Evolutionary conservation across 2,329 filamentous ascomycete species (phyloP).

Genomic region (Elsinoe arachidis): DNA sequence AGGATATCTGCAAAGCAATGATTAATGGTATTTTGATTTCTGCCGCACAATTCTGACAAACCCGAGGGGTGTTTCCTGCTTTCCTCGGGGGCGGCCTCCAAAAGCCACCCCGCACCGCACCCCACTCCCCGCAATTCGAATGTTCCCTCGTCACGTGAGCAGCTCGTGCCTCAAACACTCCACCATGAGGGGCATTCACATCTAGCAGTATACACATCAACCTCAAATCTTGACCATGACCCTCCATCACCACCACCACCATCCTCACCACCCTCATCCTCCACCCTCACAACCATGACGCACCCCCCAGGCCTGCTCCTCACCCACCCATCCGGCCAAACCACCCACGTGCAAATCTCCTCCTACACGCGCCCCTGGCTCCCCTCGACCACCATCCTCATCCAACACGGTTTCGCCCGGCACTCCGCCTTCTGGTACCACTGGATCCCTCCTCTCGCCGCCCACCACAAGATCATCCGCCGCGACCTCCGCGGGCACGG

Average conservation of each 20-base stretch:
- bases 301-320: slow-evolving; percentile 14
- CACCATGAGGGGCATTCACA: no score
- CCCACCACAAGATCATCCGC: slow-evolving; percentile 26
- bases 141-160: neutral
- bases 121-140: neutral
- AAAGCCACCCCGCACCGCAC: neutral
- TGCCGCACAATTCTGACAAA: neutral
- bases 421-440: slow-evolving; percentile 30
- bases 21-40: neutral
- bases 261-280: no score
- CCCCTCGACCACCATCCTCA: slow-evolving; percentile 27
- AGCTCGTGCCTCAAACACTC: no score
- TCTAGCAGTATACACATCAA: neutral
- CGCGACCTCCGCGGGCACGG: slow-evolving; percentile 30
- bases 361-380: slow-evolving; percentile 28
- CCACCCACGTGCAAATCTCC: slow-evolving; percentile 25
- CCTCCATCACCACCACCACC: neutral
- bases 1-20: neutral
- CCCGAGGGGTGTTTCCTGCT: neutral
- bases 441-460: slow-evolving; percentile 28
- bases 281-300: neutral
- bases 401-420: slow-evolving; percentile 32
- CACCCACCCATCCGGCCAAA: slow-evolving; percentile 25
- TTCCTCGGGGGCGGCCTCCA: neutral
- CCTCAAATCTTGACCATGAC: neutral